These are phyloP conservation scores for Potentilla sterilis DNA, from an alignment of 306 rosid genomes.

Conservation along the genomic window DNA sequence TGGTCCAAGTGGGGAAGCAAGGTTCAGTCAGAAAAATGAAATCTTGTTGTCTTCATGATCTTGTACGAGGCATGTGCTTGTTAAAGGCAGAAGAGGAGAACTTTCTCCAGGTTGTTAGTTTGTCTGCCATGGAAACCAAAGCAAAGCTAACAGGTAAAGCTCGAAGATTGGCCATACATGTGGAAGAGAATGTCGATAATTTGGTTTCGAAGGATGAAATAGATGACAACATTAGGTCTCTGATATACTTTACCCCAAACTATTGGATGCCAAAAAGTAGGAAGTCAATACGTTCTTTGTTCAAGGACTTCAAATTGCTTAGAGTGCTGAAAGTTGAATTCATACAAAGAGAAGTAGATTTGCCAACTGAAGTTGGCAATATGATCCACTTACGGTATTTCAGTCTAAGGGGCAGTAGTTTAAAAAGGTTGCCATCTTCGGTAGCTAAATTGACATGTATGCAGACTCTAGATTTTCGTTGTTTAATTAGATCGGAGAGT, in stretches of 20 bases:
- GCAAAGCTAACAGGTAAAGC: slow-evolving; percentile 4
- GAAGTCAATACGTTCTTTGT: background rate
- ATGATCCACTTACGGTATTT: slow-evolving; percentile 29
- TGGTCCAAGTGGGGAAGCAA: slow-evolving; percentile 44
- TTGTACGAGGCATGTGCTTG: slow-evolving; percentile 48
- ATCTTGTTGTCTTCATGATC: slow-evolving; percentile 45
- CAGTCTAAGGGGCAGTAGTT: slow-evolving; percentile 28
- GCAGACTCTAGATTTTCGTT: slow-evolving; percentile 37
- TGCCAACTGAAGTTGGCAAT: too few relatives aligned
- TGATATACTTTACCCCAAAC: slow-evolving; percentile 13
- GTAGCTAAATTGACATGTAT: slow-evolving; percentile 41
- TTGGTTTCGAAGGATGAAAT: background rate
- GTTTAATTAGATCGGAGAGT: background rate
- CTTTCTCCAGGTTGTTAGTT: too few relatives aligned
- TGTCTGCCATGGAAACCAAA: background rate
- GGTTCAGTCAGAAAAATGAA: slow-evolving; percentile 36
- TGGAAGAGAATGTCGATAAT: slow-evolving; percentile 9
- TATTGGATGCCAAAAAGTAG: background rate
- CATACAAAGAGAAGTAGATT: too few relatives aligned
- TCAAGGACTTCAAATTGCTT: slow-evolving; percentile 31
- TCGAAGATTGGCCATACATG: slow-evolving; percentile 42
- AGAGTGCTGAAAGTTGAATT: too few relatives aligned
- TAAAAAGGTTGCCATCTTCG: slow-evolving; percentile 31
- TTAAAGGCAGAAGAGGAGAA: slow-evolving; percentile 34
- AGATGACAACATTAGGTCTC: slow-evolving; percentile 31